phyloP scores from a whole-genome alignment of 2,329 filamentous ascomycete species.

The Ascocoryne sarcoides region DNA sequence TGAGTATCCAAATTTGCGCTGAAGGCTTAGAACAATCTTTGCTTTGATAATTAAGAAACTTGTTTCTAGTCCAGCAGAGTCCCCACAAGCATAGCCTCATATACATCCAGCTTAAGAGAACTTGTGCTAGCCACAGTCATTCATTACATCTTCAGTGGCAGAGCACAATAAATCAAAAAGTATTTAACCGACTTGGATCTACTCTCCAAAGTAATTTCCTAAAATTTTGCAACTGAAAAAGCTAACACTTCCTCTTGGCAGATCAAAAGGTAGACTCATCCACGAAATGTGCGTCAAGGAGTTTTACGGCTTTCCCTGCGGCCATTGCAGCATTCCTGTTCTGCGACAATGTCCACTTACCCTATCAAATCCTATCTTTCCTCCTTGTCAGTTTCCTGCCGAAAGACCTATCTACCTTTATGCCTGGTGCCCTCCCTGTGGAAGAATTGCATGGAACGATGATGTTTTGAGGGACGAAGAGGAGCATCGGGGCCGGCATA shows the following conservation, averaged over 20 bases:
- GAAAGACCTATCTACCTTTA: slow-evolving; percentile 18
- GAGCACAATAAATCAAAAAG: too few relatives aligned
- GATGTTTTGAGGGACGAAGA: slow-evolving; percentile 20
- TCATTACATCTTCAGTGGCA: too few relatives aligned
- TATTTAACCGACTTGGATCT: too few relatives aligned
- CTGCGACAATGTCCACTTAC: slow-evolving; percentile 34
- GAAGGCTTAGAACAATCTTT: too few relatives aligned
- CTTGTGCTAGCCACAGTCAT: too few relatives aligned
- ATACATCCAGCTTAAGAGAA: too few relatives aligned
- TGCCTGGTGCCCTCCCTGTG: slow-evolving; percentile 24
- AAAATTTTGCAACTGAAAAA: too few relatives aligned
- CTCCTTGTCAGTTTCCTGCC: slow-evolving; percentile 22
- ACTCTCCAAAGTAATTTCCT: too few relatives aligned
- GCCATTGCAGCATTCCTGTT: slow-evolving; percentile 35
- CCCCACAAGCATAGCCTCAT: too few relatives aligned
- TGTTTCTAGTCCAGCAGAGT: too few relatives aligned
- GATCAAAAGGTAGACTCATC: background rate
- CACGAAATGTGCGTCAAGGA: slow-evolving; percentile 38
- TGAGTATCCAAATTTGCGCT: too few relatives aligned
- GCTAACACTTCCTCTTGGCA: background rate
- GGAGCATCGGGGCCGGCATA: slow-evolving; percentile 17
- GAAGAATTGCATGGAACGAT: slow-evolving; percentile 25
- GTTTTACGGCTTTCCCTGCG: slow-evolving; percentile 39
- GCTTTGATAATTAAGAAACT: too few relatives aligned
- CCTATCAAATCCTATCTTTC: slow-evolving; percentile 17